These are phyloP conservation scores for Allantophomopsis cytisporea DNA, from an alignment of 2,329 filamentous ascomycete genomes.

Conservation along the genomic window DNA sequence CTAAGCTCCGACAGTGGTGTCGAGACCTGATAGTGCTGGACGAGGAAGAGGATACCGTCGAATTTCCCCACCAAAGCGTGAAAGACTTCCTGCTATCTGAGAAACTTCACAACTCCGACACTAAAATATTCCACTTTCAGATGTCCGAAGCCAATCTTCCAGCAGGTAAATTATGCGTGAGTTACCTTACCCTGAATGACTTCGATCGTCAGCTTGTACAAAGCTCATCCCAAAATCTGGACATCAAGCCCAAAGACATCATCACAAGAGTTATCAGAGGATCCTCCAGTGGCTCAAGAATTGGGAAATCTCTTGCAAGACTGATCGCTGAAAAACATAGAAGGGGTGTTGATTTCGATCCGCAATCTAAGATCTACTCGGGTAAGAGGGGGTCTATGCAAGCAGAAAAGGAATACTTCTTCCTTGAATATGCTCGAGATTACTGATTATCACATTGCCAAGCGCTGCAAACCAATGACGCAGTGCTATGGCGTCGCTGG, in stretches of 20 bases:
- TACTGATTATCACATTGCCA: constrained; percentile 5
- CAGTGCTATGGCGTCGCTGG: no score
- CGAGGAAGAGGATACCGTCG: constrained; percentile 17
- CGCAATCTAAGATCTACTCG: not conserved
- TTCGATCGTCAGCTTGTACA: constrained; percentile 19
- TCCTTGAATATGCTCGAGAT: constrained; percentile 6
- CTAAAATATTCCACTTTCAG: constrained; percentile 13
- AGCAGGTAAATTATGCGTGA: constrained; percentile 22
- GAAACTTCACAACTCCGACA: constrained; percentile 2
- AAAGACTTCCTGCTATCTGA: constrained; percentile 15
- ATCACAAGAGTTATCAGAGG: not conserved
- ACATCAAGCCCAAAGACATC: constrained; percentile 1
- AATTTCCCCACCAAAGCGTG: constrained; percentile 21
- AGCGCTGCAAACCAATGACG: no score
- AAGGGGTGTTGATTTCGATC: not conserved
- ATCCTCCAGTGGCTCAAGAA: not conserved
- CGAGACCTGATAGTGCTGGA: constrained; percentile 20
- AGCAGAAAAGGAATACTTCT: constrained; percentile 3
- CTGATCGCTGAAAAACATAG: not conserved
- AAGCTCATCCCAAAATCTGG: not conserved
- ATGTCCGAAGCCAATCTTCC: constrained; percentile 13
- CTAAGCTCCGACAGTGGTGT: constrained; percentile 17
- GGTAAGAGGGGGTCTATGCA: not conserved
- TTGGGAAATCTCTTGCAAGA: not conserved
- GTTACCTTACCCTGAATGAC: constrained; percentile 24